Base-by-base conservation (phyloP, 2,329 filamentous ascomycete species). In the Alternaria ventricosa region DNA sequence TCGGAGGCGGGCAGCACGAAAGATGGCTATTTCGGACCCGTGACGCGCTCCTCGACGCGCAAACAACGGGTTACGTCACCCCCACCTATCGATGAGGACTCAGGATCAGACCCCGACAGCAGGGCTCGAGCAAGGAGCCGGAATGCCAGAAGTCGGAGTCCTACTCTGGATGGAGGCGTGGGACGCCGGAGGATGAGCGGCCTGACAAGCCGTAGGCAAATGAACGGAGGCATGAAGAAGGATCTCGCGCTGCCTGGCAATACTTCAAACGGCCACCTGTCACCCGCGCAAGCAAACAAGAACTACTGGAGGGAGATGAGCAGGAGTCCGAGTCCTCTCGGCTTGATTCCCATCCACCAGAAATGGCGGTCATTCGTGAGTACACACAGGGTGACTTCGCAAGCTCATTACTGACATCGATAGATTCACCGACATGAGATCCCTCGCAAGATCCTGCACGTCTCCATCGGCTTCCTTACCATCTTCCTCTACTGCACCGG, bases 401-500 rank as follows among this genome's bases (percentile, higher is more conserved):
- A 18, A n/a, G 13, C 13, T 43, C 8, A 45, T 22, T 47, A 15
- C 61, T 77, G 64, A 77, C 67, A 61, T 18, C n/a, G 13, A 46
- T 62, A 82, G 80, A 80, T 87, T 67, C 96, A 99, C 86, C 94
- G 93, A 74, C 95, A 99, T 81, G 96, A 99, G 82, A 94, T 99
- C 57, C 96, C 96, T 10, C 91, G 96, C 73, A 99, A 99, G 81
- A 84, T 90, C 44, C 86, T 99, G 41, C 96, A 99, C 79, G 93
- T 98, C 61, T 97, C 94, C 51, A 99, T 99, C 77, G 96, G 96
- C 58, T 98, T 98, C 83, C 86, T 98, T 64, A 93, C 95, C 20
- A 87, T 97, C 49, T 92, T 90, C 83, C 87, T 98, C 41, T 99
- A 98, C 80, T 85, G 88, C 54, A 88, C 87, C 25, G 95, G 94